Percentiles rank a stretch among this genome's conserved stretches.
phyloP scores from a whole-genome alignment of 1,284 basidiomycete genomes.

The Lentinula novae-zelandiae region DNA sequence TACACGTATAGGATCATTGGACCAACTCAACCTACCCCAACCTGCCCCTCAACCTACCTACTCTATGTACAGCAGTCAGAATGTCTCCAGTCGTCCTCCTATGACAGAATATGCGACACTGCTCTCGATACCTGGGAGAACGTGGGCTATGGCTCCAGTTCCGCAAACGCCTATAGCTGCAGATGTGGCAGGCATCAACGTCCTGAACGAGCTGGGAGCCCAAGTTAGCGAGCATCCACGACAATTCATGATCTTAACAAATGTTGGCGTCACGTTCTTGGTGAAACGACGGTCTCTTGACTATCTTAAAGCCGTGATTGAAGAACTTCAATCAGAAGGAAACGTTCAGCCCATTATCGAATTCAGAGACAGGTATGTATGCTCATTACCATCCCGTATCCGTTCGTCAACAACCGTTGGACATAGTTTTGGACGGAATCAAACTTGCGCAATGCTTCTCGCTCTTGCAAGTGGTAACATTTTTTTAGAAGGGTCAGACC shows the following conservation, averaged over 20 bases:
- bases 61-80: slow-evolving; percentile 34
- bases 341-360: slow-evolving; percentile 69
- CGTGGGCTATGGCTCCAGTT: slow-evolving; percentile 77
- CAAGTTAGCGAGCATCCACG: slow-evolving; percentile 72
- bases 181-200: slow-evolving; percentile 44
- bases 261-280: slow-evolving; percentile 79
- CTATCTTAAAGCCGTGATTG: slow-evolving; percentile 70
- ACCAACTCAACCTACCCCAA: slow-evolving; percentile 47
- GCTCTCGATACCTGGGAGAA: slow-evolving; percentile 73
- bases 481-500: slow-evolving; percentile 56
- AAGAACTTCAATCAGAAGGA: slow-evolving; percentile 66
- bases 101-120: slow-evolving; percentile 75
- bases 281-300: slow-evolving; percentile 85
- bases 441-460: slow-evolving; percentile 91
- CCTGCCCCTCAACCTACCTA: slow-evolving; percentile 28
- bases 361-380: slow-evolving; percentile 64
- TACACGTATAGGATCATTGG: slow-evolving; percentile 60
- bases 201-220: slow-evolving; percentile 76
- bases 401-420: background rate
- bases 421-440: slow-evolving; percentile 78
- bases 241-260: slow-evolving; percentile 85
- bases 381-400: background rate
- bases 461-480: slow-evolving; percentile 75
- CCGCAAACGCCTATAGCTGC: slow-evolving; percentile 31
- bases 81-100: slow-evolving; percentile 50